Conservation (phyloP, 2,329 filamentous ascomycete genomes). For the Arthrobotrys pseudoclavata region DNA sequence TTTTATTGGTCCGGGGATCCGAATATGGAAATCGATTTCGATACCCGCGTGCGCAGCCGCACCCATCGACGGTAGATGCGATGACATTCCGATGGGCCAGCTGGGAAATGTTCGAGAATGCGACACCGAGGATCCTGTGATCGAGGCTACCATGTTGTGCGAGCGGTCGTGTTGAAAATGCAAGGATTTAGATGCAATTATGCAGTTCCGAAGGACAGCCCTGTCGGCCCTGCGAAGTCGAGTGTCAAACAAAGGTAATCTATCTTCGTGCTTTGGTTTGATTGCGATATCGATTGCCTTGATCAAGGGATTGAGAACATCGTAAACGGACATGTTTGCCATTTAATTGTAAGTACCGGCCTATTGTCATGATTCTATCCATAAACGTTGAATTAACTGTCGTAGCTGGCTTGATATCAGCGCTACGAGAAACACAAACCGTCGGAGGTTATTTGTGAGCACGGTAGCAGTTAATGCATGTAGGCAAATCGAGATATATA, state of each 20-base stretch:
- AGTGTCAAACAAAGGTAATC: background rate
- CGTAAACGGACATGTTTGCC: background rate
- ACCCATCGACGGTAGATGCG: background rate
- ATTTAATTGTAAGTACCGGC: background rate
- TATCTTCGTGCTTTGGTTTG: background rate
- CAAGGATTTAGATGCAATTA: background rate
- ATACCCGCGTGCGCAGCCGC: too few relatives aligned
- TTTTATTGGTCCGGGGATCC: background rate
- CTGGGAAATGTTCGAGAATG: background rate
- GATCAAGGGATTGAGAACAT: background rate
- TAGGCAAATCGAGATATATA: background rate
- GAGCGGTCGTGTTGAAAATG: background rate
- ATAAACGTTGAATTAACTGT: background rate
- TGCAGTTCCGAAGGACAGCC: background rate
- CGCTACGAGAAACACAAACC: slow-evolving; percentile 13
- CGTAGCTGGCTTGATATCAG: background rate
- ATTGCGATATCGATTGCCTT: background rate
- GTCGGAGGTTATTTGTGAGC: background rate
- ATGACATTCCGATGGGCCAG: too few relatives aligned
- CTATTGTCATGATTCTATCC: background rate
- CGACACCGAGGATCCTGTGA: background rate
- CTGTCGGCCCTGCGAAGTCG: background rate
- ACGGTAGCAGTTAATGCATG: background rate
- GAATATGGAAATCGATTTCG: background rate
- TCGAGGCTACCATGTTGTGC: background rate